Evolutionary conservation across 2,329 filamentous ascomycete species (phyloP).

Genomic region (Aspergillus floridensis): DNA sequence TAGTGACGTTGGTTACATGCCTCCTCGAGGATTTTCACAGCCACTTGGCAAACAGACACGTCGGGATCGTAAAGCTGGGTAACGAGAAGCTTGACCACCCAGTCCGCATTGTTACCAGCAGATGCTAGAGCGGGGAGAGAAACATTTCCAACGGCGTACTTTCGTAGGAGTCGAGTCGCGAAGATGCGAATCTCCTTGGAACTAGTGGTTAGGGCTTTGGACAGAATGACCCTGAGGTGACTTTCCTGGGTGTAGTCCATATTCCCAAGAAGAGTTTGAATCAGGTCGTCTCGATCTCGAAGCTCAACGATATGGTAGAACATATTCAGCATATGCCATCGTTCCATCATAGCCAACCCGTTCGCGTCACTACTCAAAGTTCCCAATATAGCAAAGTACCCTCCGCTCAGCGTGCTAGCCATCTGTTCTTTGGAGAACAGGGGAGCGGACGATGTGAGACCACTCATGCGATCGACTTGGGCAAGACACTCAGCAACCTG

Average conservation of each 20-base stretch:
- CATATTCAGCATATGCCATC: conserved; percentile 99
- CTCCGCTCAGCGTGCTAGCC: conserved; percentile 80
- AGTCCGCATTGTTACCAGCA: conserved; percentile 69
- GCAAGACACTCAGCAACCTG: conserved; percentile 95
- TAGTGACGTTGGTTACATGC: conserved; percentile 90
- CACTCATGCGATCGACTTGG: conserved; percentile 83
- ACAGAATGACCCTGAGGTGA: conserved; percentile 86
- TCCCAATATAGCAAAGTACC: conserved; percentile 92
- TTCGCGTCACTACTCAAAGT: conserved; percentile 77
- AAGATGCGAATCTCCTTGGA: conserved; percentile 89
- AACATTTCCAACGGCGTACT: conserved; percentile 69
- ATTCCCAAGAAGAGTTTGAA: conserved; percentile 81
- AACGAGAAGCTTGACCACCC: conserved; percentile 96
- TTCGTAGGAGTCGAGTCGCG: conserved; percentile 79
- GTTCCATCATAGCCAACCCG: conserved; percentile 84
- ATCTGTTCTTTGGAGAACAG: conserved; percentile 86
- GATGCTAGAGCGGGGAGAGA: conserved; percentile 35
- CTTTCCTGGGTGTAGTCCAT: conserved; percentile 89
- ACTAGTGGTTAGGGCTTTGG: conserved; percentile 87
- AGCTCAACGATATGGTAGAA: conserved; percentile 97
- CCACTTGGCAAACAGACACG: conserved; percentile 91
- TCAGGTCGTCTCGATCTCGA: conserved; percentile 84
- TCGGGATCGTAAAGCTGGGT: conserved; percentile 97
- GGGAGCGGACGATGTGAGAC: conserved; percentile 67
- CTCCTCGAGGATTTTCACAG: conserved; percentile 95